Evolutionary conservation across 306 rosid genomes (phyloP).

Genomic region (Comarum palustre): DNA sequence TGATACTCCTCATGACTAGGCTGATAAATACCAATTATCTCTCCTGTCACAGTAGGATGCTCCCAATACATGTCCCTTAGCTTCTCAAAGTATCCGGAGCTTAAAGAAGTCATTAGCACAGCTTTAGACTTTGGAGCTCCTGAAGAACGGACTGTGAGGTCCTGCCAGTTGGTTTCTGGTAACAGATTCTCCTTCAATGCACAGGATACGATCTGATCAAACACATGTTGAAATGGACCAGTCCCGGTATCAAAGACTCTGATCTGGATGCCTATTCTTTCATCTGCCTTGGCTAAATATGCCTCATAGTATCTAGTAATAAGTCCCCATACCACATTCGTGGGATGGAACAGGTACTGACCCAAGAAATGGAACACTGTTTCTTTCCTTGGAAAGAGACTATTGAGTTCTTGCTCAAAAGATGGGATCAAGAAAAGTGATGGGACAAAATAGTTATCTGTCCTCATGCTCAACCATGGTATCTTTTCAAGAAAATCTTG

Average conservation of each 20-base stretch:
- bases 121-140: conserved; percentile 45
- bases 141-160: conserved; percentile 23
- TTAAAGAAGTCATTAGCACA: conserved; percentile 60
- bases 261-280: conserved; percentile 70
- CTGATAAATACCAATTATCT: conserved; percentile 53
- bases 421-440: conserved; percentile 67
- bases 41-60: conserved; percentile 57
- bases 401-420: conserved; percentile 52
- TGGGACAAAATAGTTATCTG: conserved; percentile 67
- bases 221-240: conserved; percentile 63
- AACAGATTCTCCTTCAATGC: conserved; percentile 44
- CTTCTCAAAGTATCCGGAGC: conserved; percentile 56
- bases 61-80: conserved; percentile 68
- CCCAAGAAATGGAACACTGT: conserved; percentile 69
- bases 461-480: conserved; percentile 63
- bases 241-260: conserved; percentile 57
- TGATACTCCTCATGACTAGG: conserved; percentile 77
- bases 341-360: conserved; percentile 66
- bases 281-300: conserved; percentile 59
- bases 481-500: conserved; percentile 46
- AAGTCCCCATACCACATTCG: conserved; percentile 66
- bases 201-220: conserved; percentile 69
- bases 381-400: conserved; percentile 70
- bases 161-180: conserved; percentile 44
- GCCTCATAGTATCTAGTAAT: conserved; percentile 59